Evolutionary conservation across 129 eudicot genomes (phyloP), one percentile per base, ranked within the genome.

Genomic region (Helianthus annuus): DNA sequence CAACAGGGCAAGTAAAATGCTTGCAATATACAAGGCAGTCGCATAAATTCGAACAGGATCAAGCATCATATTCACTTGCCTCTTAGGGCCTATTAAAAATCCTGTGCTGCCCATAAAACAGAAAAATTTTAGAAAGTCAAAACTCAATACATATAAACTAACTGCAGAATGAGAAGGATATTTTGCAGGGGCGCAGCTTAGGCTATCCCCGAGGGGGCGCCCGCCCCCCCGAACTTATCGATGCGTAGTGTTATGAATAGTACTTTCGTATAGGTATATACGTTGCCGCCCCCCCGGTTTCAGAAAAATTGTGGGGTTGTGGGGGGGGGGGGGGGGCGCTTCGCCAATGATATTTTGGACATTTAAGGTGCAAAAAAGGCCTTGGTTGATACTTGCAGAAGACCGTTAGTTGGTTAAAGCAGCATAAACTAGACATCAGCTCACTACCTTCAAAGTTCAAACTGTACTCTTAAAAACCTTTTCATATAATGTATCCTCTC

Each of bases 11-110:
- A 90, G 78, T 64, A 90, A 81, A 80, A 90, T 90, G 83, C 97
- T 94, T 11, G 97, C 96, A 76, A 90, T 78, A 77, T 90, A 94
- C 72, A 94, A 75, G 14, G 99, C 97, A 51, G 99, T 94, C 73
- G 99, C 99, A 76, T 94, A 94, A 56, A 94, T 90, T 54, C 99
- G 87, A 44, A 83, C 96, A 55, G 99, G 94, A 79, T 94, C 99
- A 83, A 94, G 96, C 99, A 94, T 94, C 99, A 94, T 88, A 29
- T 89, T 80, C 73, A 94, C 79, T 88, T 94, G 99, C 65, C 97
- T 77, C 82, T 94, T 90, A 54, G 99, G 99, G 68, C 99, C 99
- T 69, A 94, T 86, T 49, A 94, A 91, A 78, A 94, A 94, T 68
- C 88, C 99, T 81, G 99, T 94, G 96, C 99, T 94, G 97, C 84